Conservation (phyloP, 371 early-diverging fungal species). For the Dichotomocladium elegans region DNA sequence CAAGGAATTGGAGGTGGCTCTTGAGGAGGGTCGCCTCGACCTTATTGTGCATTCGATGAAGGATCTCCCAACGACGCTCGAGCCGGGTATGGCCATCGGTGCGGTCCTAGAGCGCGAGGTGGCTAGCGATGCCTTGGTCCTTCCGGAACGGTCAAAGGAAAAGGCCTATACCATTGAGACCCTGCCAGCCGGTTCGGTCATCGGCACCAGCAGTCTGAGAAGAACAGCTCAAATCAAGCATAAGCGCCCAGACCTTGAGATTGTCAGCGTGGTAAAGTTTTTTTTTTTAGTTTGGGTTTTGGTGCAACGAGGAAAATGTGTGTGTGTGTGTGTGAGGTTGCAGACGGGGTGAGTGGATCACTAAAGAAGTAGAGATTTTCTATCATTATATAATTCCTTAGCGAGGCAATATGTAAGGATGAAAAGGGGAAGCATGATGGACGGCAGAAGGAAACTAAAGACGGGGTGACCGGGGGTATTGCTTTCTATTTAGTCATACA, state of each 20-base stretch:
- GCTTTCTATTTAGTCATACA: conserved; percentile 64
- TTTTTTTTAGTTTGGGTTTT: no score
- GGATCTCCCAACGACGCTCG: conserved; percentile 90
- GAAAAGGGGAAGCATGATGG: not conserved
- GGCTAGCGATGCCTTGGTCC: conserved; percentile 87
- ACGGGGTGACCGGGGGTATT: not conserved
- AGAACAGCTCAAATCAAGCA: conserved; percentile 85
- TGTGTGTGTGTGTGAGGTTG: no score
- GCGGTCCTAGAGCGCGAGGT: conserved; percentile 86
- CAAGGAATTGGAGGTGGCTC: conserved; percentile 86
- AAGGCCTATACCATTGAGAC: conserved; percentile 43
- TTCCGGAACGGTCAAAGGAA: conserved; percentile 22
- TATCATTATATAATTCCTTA: not conserved
- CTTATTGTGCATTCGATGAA: conserved; percentile 93
- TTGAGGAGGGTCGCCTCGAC: conserved; percentile 72
- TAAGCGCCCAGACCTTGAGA: conserved; percentile 72
- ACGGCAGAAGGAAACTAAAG: not conserved
- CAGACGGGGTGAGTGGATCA: no score
- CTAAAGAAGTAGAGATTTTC: no score
- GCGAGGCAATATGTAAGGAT: conserved; percentile 44
- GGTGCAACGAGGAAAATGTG: no score
- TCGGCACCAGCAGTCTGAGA: conserved; percentile 92
- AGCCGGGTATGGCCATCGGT: conserved; percentile 78
- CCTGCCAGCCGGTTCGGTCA: conserved; percentile 74
- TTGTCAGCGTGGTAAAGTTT: conserved; percentile 74